Evolutionary conservation across 305 asterid genomes (phyloP), one percentile per base, ranked within the genome.

Genomic region (Nicotiana rustica): DNA sequence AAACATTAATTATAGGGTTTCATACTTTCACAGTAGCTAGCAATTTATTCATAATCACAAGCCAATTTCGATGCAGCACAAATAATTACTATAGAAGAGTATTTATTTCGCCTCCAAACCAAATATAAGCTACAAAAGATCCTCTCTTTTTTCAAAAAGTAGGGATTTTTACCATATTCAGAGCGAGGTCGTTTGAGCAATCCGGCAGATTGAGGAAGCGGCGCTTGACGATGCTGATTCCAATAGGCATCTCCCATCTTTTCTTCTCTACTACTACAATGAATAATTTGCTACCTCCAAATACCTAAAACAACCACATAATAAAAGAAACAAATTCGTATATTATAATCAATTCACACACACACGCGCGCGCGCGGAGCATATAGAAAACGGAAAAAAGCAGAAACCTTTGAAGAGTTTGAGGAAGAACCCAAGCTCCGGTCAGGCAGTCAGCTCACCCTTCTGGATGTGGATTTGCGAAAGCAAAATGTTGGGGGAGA

Each of bases 231-330:
- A 44, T 44, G 52, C 52, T 44, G 52, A 78, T 68, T 81, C 92
- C 91, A 90, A 77, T 85, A 90, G 9, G 83, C 89, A 81, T 90
- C 90, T 83, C 86, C 90, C 90, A 88, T 90, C 44, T 19, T 79
- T 65, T 73, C 79, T 73, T 13, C 65, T 4, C 6, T 55, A 1
- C 10, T 60, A 59, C 25, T 12, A 19, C 18, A 10, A 18, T 41
- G 33, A 7, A 73, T 17, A 47, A 73, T 73, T 49, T 2, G 19
- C 60, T 18, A 12, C 61, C 61, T 4, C 3, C 62, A 57, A 57
- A 17, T 17, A 17, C 62, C 62, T 83, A 55, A 52, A 52, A 10
- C 5, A 41, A 70, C 13, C 49, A 44, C 52, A 44, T 10, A 44
- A 44, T 44, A 44, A 55, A 6, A 64, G 6, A 25, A 73, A 73